These are phyloP conservation scores for Colletotrichum eremochloae DNA, from an alignment of 2,329 filamentous ascomycete genomes.

Conservation along the genomic window DNA sequence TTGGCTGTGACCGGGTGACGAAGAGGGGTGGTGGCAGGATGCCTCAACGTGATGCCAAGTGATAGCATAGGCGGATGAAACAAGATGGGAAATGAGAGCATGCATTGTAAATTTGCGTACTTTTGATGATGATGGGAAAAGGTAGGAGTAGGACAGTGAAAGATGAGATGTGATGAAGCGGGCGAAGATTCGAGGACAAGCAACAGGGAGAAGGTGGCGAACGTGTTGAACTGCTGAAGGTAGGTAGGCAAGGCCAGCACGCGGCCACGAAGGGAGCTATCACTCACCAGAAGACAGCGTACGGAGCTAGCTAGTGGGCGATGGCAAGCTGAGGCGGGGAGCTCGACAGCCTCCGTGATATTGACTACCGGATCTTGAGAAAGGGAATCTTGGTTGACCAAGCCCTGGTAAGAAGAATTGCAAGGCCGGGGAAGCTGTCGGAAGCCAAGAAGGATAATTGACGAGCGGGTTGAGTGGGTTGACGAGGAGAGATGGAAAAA, in stretches of 20 bases:
- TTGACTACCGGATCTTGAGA: constrained; percentile 13
- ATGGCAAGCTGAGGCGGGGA: constrained; percentile 24
- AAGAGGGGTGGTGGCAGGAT: constrained; percentile 24
- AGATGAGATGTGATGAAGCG: not conserved
- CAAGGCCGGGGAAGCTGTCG: not conserved
- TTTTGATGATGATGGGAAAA: not conserved
- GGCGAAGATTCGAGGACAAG: not conserved
- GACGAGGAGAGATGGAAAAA: constrained; percentile 23
- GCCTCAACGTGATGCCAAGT: constrained; percentile 11
- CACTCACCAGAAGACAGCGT: constrained; percentile 25
- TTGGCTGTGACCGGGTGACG: constrained; percentile 14
- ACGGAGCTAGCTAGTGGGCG: constrained; percentile 33
- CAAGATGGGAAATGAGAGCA: not conserved
- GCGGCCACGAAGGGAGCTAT: constrained; percentile 25
- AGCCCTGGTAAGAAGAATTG: not conserved
- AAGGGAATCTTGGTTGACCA: constrained; percentile 6
- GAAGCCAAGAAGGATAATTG: constrained; percentile 6
- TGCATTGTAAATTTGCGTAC: not conserved
- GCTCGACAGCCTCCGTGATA: constrained; percentile 23
- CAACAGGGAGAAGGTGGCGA: not conserved
- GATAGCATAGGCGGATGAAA: not conserved
- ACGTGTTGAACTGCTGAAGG: not conserved
- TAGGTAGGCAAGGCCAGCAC: not conserved
- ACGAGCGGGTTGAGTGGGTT: constrained; percentile 4
- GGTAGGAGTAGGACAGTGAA: not conserved